A percentile compares a stretch with the other conserved stretches of the same genome.
Evolutionary conservation across 2,329 filamentous ascomycete genomes (phyloP).

Genomic region (Cladorrhinum sp.): DNA sequence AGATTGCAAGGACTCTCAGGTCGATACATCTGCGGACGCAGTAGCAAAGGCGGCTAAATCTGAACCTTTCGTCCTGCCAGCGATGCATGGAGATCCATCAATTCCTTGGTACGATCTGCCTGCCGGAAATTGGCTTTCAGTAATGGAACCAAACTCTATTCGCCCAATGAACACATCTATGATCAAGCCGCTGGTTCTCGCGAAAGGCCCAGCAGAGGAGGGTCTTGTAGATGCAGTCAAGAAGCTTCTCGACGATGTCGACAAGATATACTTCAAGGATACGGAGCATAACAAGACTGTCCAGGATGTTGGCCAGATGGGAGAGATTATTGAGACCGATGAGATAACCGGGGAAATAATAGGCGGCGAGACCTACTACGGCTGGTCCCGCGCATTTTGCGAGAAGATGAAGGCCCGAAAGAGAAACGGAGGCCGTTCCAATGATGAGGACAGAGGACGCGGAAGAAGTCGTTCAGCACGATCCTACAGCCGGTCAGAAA

Average conservation of each 20-base stretch:
- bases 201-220: slow-evolving; percentile 64
- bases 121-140: slow-evolving; percentile 75
- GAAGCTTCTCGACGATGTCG: slow-evolving; percentile 64
- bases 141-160: slow-evolving; percentile 72
- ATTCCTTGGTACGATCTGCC: slow-evolving; percentile 79
- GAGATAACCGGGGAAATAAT: slow-evolving; percentile 63
- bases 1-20: slow-evolving; percentile 15
- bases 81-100: slow-evolving; percentile 70
- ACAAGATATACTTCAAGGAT: slow-evolving; percentile 62
- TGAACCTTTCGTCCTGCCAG: slow-evolving; percentile 67
- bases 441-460: slow-evolving; percentile 22
- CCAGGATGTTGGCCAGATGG: slow-evolving; percentile 71
- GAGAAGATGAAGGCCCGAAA: slow-evolving; percentile 68
- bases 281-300: slow-evolving; percentile 46
- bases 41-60: slow-evolving; percentile 49
- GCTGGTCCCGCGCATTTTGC: slow-evolving; percentile 80
- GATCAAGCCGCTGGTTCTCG: slow-evolving; percentile 69
- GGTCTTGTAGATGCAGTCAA: slow-evolving; percentile 67
- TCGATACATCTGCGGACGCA: slow-evolving; percentile 20
- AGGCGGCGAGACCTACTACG: slow-evolving; percentile 75
- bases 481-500: slow-evolving; percentile 31
- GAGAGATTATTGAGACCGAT: slow-evolving; percentile 64
- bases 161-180: slow-evolving; percentile 68
- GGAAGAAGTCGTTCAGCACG: slow-evolving; percentile 19
- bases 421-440: slow-evolving; percentile 3